Conservation (phyloP, 2,329 filamentous ascomycete species). For the Pseudocercospora fijiensis region DNA sequence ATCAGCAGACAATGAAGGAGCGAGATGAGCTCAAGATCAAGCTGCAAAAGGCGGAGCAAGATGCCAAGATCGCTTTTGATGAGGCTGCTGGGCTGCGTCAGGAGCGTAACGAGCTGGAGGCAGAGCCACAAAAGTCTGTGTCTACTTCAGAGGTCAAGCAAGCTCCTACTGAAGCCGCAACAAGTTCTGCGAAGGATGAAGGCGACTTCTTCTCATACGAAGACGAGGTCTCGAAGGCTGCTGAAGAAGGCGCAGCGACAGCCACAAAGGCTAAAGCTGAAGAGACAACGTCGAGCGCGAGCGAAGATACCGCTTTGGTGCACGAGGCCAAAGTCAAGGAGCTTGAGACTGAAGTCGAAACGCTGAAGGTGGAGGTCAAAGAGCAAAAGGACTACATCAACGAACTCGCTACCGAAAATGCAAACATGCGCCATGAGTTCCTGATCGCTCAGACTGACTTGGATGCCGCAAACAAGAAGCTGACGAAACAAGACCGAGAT, state of each 20-base stretch:
- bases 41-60: conserved; percentile 65
- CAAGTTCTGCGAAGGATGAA: conserved; percentile 9
- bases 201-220: conserved; percentile 94
- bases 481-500: conserved; percentile 29
- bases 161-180: not conserved
- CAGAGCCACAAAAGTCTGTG: not conserved
- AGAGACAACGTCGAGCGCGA: conserved; percentile 58
- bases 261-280: conserved; percentile 48
- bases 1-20: conserved; percentile 50
- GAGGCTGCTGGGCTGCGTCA: conserved; percentile 60
- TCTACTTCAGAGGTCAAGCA: conserved; percentile 5
- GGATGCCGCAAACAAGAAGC: conserved; percentile 17
- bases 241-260: not conserved
- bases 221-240: conserved; percentile 55
- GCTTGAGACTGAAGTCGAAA: conserved; percentile 61
- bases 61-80: conserved; percentile 60
- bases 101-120: conserved; percentile 27
- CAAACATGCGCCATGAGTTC: conserved; percentile 40
- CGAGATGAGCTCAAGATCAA: conserved; percentile 78
- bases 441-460: conserved; percentile 15
- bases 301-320: conserved; percentile 47
- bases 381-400: conserved; percentile 60
- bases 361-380: conserved; percentile 55
- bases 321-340: conserved; percentile 68
- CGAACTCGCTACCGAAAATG: conserved; percentile 67